Conservation (phyloP, 352 stramenopile genomes). For the Phytophthora colocasiae region DNA sequence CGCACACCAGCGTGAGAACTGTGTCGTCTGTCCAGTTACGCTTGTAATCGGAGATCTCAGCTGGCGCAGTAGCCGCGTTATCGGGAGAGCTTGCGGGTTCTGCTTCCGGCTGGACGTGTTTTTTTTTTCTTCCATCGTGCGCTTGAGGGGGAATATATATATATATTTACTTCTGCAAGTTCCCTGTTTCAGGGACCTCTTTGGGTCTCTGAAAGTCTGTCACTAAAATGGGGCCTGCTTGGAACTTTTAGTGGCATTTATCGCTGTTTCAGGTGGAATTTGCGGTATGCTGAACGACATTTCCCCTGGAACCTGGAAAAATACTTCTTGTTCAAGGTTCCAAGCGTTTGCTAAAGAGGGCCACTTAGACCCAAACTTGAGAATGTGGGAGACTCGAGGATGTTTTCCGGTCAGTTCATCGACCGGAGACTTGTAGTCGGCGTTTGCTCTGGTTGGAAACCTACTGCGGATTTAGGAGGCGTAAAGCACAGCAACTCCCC, state of each 20-base stretch:
- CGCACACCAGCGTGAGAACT: not conserved
- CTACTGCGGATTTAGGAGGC: constrained; percentile 12
- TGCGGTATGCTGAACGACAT: not conserved
- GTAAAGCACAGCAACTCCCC: constrained; percentile 8
- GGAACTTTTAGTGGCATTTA: not conserved
- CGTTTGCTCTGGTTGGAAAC: not conserved
- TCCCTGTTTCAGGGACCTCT: not conserved
- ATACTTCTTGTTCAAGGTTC: not conserved
- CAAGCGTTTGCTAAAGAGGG: too few species aligned
- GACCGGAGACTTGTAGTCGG: too few species aligned
- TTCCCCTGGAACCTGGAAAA: not conserved
- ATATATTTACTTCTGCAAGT: not conserved
- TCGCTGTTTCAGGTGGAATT: not conserved
- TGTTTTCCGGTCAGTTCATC: not conserved
- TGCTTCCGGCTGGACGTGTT: not conserved
- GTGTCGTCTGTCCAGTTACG: constrained; percentile 5
- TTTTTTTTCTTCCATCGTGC: not conserved
- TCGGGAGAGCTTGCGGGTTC: not conserved
- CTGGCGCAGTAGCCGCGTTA: not conserved
- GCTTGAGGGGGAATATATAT: not conserved
- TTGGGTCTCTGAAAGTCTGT: not conserved
- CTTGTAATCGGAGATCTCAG: not conserved
- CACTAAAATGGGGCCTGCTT: not conserved
- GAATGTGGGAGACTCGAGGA: not conserved
- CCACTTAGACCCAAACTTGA: not conserved